Percentiles rank a stretch among this genome's conserved stretches.
Conservation (phyloP, 305 asterid genomes). For the Fraxinus greggii region DNA sequence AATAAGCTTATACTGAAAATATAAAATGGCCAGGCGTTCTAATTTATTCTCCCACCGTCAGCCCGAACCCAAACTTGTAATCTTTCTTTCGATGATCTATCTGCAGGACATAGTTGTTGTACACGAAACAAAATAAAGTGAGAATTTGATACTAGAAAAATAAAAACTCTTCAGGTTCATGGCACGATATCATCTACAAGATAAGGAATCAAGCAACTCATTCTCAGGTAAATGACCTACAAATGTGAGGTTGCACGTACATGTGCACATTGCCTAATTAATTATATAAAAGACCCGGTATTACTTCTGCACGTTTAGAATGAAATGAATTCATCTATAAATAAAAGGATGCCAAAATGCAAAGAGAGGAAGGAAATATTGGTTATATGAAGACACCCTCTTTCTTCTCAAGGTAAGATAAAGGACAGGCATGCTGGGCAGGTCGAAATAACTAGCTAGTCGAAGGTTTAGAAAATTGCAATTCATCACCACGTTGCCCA, state of each 20-base stretch:
- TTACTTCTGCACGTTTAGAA: background rate
- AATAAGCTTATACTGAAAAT: conserved; percentile 23
- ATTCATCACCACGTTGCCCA: background rate
- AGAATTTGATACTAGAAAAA: background rate
- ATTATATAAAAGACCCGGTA: background rate
- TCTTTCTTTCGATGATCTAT: conserved; percentile 87
- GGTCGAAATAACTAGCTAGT: background rate
- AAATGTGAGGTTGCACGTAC: background rate
- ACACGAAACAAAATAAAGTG: background rate
- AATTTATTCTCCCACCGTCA: conserved; percentile 85
- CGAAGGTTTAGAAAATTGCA: background rate
- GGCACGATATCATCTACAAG: background rate
- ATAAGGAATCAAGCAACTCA: background rate
- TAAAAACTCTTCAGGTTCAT: background rate
- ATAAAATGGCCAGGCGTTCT: conserved; percentile 7
- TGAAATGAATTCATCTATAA: background rate
- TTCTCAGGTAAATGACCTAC: background rate
- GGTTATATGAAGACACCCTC: background rate
- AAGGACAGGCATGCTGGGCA: background rate
- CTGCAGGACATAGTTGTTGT: conserved; percentile 42
- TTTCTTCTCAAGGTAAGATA: background rate
- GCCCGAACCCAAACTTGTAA: conserved; percentile 89
- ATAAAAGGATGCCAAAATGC: background rate
- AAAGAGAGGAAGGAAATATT: background rate
- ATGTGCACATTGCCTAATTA: background rate